Evolutionary conservation across 2,329 filamentous ascomycete species (phyloP).

Genomic region (Penicillium vulpinum): DNA sequence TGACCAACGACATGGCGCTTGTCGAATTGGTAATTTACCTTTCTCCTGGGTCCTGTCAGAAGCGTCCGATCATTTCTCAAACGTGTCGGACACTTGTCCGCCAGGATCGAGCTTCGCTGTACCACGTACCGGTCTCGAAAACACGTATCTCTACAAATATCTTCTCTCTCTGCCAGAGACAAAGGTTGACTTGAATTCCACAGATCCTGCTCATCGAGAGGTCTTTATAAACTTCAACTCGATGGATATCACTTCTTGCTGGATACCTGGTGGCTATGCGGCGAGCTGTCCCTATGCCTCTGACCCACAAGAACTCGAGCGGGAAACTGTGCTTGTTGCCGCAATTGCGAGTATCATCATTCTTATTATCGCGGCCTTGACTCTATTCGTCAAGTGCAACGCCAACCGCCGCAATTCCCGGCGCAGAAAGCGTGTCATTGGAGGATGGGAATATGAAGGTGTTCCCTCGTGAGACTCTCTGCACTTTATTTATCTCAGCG

Average conservation of each 20-base stretch:
- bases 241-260: constrained; percentile 58
- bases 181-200: constrained; percentile 27
- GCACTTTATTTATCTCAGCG: background rate
- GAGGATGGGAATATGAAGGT: constrained; percentile 67
- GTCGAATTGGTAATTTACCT: constrained; percentile 55
- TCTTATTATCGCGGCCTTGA: constrained; percentile 60
- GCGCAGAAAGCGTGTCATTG: constrained; percentile 51
- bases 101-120: constrained; percentile 53
- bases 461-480: constrained; percentile 51
- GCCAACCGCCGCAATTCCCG: constrained; percentile 58
- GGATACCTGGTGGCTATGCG: constrained; percentile 59
- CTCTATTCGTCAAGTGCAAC: constrained; percentile 64
- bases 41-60: constrained; percentile 59
- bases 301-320: constrained; percentile 44
- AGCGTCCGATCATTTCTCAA: constrained; percentile 44
- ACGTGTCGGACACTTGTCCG: constrained; percentile 51
- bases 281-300: constrained; percentile 59
- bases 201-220: constrained; percentile 31
- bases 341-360: constrained; percentile 64
- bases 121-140: constrained; percentile 64
- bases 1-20: constrained; percentile 54
- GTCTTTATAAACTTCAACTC: constrained; percentile 65
- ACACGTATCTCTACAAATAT: constrained; percentile 56
- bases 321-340: constrained; percentile 58
- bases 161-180: constrained; percentile 33